Base-by-base conservation (phyloP, 139 green algal species). In the Micractinium conductrix region DNA sequence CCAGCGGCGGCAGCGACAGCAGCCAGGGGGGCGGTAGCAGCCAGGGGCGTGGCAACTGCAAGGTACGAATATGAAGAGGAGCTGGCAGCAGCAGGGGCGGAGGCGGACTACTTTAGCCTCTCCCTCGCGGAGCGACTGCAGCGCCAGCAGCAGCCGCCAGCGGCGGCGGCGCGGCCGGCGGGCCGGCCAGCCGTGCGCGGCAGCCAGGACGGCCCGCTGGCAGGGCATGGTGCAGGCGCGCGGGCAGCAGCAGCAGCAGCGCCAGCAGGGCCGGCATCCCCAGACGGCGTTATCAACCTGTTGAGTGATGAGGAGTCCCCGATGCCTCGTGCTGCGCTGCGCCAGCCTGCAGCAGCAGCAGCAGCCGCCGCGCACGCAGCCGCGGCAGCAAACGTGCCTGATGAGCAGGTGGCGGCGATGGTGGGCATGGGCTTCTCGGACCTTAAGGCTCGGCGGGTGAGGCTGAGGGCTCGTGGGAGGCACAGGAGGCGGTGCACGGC, bases 381-480 rank as follows among this genome's bases (percentile, higher is more conserved):
- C 2, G 26, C 12, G 0, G 38, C 35, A 44, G 73, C 35, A 19
- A 58, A 12, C 22, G 38, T n/a, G 6, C 24, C 28, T 2, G 58
- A 65, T 38, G 73, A 79, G 6, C 55, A 83, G 44, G 42, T 87
- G 55, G 74, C 83, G n/a, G n/a, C 45, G 8, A 84, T 87, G 83
- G 78, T 82, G 55, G 83, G 69, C 38, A 87, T 83, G 72, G 83
- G 83, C 6, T 87, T 70, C 79, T 82, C 44, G 24, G 83, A 76
- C 55, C 78, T 50, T n/a, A 87, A 87, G 33, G 83, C 74, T 17
- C 65, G 83, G 43, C 45, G 79, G 55, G 73, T 81, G 43, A 60
- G 78, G 4, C n/a, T n/a, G n/a, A n/a, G n/a, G n/a, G n/a, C n/a
- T n/a, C n/a, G n/a, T n/a, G n/a, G n/a, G n/a, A n/a, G n/a, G n/a